These are phyloP conservation scores for Carex sylvatica DNA, from an alignment of 202 grass and related monocot species.

Conservation along the genomic window DNA sequence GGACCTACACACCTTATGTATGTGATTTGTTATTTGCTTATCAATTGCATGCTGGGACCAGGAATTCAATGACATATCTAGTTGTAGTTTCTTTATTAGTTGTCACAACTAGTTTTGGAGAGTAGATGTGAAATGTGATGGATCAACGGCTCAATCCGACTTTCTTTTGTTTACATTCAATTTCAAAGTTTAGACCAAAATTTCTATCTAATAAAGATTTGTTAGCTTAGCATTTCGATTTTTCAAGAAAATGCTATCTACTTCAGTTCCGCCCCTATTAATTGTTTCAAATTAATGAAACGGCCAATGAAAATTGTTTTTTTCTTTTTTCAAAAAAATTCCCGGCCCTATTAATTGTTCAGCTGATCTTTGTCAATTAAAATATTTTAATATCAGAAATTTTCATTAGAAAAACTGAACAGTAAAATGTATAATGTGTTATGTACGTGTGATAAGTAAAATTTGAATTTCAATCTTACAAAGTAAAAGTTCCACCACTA, in stretches of 20 bases:
- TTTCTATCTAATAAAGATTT: background rate
- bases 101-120: background rate
- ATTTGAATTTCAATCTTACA: too few species aligned
- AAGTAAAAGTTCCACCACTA: too few species aligned
- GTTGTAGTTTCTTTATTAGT: background rate
- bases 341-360: background rate
- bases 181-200: background rate
- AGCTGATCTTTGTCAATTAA: background rate
- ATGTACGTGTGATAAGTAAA: too few species aligned
- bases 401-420: too few species aligned
- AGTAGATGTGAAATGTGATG: conserved; percentile 8
- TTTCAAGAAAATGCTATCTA: conserved; percentile 8
- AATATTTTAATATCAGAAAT: background rate
- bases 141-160: conserved; percentile 5
- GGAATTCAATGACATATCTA: background rate
- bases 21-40: too few species aligned
- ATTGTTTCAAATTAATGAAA: background rate
- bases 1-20: background rate
- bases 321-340: background rate
- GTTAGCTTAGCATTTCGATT: background rate
- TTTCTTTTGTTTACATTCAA: background rate
- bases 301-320: too few species aligned
- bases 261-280: background rate
- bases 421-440: too few species aligned
- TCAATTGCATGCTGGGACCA: background rate